Evolutionary conservation across 352 stramenopile species (phyloP), one percentile per base, ranked within the genome.

Genomic region (Pythium plurisporium): DNA sequence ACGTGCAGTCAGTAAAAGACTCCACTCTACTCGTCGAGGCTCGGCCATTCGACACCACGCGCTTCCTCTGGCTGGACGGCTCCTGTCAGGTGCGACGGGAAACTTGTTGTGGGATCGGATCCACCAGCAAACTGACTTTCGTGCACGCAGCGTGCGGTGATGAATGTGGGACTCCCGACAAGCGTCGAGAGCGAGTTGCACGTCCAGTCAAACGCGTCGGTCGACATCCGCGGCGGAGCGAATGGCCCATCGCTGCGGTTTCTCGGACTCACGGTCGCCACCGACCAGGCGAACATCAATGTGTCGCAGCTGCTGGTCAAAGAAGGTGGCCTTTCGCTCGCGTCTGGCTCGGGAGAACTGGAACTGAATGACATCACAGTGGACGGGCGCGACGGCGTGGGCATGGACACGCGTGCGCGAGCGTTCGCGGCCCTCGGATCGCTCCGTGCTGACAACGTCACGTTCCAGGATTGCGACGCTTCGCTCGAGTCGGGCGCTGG

Each of bases 1-100:
- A 74, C 50, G 20, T 58, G 17, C 76, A 67, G 37, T 54, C 46
- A 4, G 31, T 68, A 26, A 55, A 48, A 12, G 72, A 71, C 23
- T 43, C 37, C 5, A 69, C 59, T 2, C 19, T 85, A 15, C 62
- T 26, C 11, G 48, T 83, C 41, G 48, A 55, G 12, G 36, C 67
- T 4, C 43, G 58, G n/a, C 69, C 81, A 3, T 52, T 74, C 17
- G 63, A 67, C 37, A 55, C 64, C 34, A 79, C 68, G 22, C 73
- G 56, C 6, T 87, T 91, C 33, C 42, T 89, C 23, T 87, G 82
- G 77, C 47, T 91, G 3, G 82, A 89, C 19, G 73, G 65, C 1
- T 89, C 79, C 3, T 91, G 79, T 20, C 82, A 91, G 70, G 80
- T 87, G 47, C 33, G 42, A 22, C 11, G n/a, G n/a, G n/a, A 42